These are phyloP conservation scores for Saccharomycopsis vini DNA, from an alignment of 805 yeast genomes.

Conservation along the genomic window DNA sequence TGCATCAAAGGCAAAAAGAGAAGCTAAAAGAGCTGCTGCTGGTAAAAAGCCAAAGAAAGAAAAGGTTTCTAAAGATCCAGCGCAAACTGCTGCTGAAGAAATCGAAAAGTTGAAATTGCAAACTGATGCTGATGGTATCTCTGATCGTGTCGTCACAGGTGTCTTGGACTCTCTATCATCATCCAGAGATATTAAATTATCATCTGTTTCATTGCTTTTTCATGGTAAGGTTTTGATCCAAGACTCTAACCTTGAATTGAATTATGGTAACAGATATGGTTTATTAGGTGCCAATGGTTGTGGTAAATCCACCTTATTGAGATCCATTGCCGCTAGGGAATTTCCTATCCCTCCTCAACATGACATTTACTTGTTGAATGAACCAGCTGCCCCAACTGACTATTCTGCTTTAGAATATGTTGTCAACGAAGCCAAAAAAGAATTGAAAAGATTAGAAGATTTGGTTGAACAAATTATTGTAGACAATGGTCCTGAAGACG, in stretches of 20 bases:
- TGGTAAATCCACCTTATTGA: slow-evolving; percentile 93
- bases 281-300: slow-evolving; percentile 97
- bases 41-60: slow-evolving; percentile 60
- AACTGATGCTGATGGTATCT: slow-evolving; percentile 85
- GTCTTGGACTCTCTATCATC: slow-evolving; percentile 83
- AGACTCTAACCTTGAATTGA: slow-evolving; percentile 86
- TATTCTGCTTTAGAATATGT: slow-evolving; percentile 91
- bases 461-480: slow-evolving; percentile 83
- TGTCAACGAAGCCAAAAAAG: slow-evolving; percentile 91
- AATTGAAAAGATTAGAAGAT: slow-evolving; percentile 84
- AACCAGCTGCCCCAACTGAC: slow-evolving; percentile 95
- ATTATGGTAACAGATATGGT: slow-evolving; percentile 97
- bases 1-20: slow-evolving; percentile 96
- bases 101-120: slow-evolving; percentile 84
- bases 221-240: slow-evolving; percentile 96
- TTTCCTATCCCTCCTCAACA: slow-evolving; percentile 89
- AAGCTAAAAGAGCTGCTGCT: slow-evolving; percentile 87
- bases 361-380: slow-evolving; percentile 88
- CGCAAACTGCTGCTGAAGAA: slow-evolving; percentile 58
- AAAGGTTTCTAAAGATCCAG: slow-evolving; percentile 38
- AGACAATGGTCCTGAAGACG: slow-evolving; percentile 90
- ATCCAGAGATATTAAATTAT: slow-evolving; percentile 87
- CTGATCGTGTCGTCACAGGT: slow-evolving; percentile 98
- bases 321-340: slow-evolving; percentile 92
- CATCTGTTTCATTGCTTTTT: slow-evolving; percentile 85